These are phyloP conservation scores for Arthrobotrys entomopaga DNA, from an alignment of 2,329 filamentous ascomycete genomes.

Conservation along the genomic window DNA sequence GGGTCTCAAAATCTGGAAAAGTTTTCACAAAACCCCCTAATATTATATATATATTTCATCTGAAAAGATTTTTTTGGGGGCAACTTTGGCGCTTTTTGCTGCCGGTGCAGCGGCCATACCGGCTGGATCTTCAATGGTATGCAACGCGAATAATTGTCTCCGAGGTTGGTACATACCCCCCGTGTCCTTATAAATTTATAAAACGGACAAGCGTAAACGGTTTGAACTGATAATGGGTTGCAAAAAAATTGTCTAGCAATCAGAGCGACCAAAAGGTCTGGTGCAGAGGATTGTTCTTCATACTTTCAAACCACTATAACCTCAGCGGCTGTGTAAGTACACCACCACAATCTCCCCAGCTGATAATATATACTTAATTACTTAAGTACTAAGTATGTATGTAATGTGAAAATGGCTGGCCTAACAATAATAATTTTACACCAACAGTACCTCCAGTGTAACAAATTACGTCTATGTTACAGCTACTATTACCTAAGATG, in stretches of 20 bases:
- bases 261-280: not conserved
- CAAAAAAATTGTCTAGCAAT: not conserved
- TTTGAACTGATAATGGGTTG: not conserved
- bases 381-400: too few species aligned
- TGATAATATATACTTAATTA: too few species aligned
- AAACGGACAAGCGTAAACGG: too few species aligned
- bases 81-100: not conserved
- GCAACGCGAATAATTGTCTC: not conserved
- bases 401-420: too few species aligned
- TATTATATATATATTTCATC: too few species aligned
- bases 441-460: too few species aligned
- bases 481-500: not conserved
- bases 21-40: too few species aligned
- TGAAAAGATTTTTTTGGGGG: too few species aligned
- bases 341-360: not conserved
- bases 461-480: not conserved
- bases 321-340: not conserved
- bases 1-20: too few species aligned
- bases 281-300: not conserved
- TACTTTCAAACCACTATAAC: conserved; percentile 1
- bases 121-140: not conserved
- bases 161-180: not conserved
- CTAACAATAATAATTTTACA: too few species aligned
- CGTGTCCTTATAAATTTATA: not conserved
- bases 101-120: not conserved